phyloP scores from a whole-genome alignment of 768 basidiomycete species.

The Clitopilus passeckerianus region DNA sequence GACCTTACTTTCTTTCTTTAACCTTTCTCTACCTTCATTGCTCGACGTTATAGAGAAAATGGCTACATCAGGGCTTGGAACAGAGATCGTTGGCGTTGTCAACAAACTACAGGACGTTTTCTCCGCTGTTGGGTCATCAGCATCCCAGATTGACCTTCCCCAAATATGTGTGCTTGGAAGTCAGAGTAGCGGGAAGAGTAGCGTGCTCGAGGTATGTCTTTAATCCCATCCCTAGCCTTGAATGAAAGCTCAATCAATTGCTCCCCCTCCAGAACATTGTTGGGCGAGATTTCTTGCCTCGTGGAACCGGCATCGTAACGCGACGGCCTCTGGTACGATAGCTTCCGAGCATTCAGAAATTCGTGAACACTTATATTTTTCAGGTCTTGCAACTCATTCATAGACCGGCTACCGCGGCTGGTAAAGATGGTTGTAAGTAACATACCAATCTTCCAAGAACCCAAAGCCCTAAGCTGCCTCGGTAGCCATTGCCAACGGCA shows the following conservation, averaged over 20 bases:
- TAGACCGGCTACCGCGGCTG: slow-evolving; percentile 49
- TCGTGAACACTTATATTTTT: slow-evolving; percentile 3
- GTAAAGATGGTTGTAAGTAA: slow-evolving; percentile 36
- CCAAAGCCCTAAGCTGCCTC: slow-evolving; percentile 28
- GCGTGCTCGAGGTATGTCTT: slow-evolving; percentile 74
- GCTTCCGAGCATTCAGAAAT: not conserved
- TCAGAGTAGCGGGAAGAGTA: slow-evolving; percentile 92
- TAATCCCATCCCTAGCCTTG: not conserved
- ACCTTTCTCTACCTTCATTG: slow-evolving; percentile 3
- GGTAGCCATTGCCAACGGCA: slow-evolving; percentile 40
- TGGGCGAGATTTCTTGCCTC: slow-evolving; percentile 96
- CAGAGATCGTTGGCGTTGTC: slow-evolving; percentile 75
- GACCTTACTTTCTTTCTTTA: slow-evolving; percentile 10
- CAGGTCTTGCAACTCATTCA: slow-evolving; percentile 95
- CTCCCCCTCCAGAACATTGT: slow-evolving; percentile 75
- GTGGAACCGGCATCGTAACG: slow-evolving; percentile 98
- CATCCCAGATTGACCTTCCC: slow-evolving; percentile 80
- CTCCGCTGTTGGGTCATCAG: slow-evolving; percentile 73
- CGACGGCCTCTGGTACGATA: slow-evolving; percentile 83
- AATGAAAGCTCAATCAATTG: not conserved
- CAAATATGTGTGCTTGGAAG: slow-evolving; percentile 91
- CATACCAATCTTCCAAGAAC: slow-evolving; percentile 20
- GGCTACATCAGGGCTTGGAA: slow-evolving; percentile 64
- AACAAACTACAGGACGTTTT: slow-evolving; percentile 94
- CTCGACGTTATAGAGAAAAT: slow-evolving; percentile 13